Conservation (phyloP, 208 protist species). For the Leishmania gerbilli region DNA sequence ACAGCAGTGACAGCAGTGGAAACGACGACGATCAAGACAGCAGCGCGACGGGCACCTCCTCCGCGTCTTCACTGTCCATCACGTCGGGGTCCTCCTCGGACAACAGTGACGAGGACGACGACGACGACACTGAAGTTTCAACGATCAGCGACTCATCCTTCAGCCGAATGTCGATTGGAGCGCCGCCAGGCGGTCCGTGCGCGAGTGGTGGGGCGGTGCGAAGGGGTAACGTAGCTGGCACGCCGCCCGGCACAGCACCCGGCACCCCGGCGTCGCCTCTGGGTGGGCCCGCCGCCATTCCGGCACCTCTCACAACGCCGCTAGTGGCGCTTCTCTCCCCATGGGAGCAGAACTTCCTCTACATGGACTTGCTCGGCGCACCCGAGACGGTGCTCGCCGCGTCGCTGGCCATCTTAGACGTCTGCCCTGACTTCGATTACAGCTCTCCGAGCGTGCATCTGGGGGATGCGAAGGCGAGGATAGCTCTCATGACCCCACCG, state of each 20-base stretch:
- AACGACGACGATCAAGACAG: neutral
- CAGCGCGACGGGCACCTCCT: neutral
- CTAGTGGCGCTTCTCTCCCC: slow-evolving; percentile 48
- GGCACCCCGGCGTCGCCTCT: neutral
- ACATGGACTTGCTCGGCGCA: slow-evolving; percentile 49
- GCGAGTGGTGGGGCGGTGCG: neutral
- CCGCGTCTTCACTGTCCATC: neutral
- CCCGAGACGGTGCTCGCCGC: slow-evolving; percentile 30
- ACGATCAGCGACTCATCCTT: slow-evolving; percentile 16
- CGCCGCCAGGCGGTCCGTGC: neutral
- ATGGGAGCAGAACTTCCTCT: slow-evolving; percentile 76
- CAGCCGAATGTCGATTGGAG: neutral
- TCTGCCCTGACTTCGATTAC: slow-evolving; percentile 62
- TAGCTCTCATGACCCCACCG: slow-evolving; percentile 30
- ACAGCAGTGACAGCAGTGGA: slow-evolving; percentile 7
- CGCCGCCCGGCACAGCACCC: neutral
- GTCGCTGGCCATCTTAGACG: slow-evolving; percentile 26
- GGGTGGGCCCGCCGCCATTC: slow-evolving; percentile 34
- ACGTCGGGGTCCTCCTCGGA: neutral
- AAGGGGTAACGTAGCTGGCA: neutral
- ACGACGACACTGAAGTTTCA: slow-evolving; percentile 1
- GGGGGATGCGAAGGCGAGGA: slow-evolving; percentile 17
- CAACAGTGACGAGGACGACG: neutral
- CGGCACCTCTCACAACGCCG: slow-evolving; percentile 54
- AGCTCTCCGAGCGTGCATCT: slow-evolving; percentile 41